These are phyloP conservation scores for Cucumis melo DNA, from an alignment of 306 rosid genomes.

Conservation along the genomic window DNA sequence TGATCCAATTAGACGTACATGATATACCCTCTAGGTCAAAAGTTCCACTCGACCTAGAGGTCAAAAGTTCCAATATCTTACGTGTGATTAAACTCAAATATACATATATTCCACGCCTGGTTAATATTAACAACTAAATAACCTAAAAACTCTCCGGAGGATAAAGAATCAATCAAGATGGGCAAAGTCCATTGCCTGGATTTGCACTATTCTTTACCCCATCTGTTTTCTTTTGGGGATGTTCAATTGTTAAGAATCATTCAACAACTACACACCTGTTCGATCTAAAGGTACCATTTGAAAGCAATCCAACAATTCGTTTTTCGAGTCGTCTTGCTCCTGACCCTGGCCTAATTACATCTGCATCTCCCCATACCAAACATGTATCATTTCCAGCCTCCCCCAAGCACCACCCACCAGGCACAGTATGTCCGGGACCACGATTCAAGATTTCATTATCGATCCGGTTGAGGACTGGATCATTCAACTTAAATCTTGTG, in stretches of 20 bases:
- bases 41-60: too few species aligned
- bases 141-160: background rate
- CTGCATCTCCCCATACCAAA: constrained; percentile 87
- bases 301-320: constrained; percentile 44
- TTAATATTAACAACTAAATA: background rate
- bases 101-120: background rate
- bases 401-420: constrained; percentile 98
- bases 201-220: background rate
- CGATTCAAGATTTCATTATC: constrained; percentile 56
- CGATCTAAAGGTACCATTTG: constrained; percentile 42
- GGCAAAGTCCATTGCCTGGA: background rate
- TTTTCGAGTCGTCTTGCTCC: constrained; percentile 74
- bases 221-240: background rate
- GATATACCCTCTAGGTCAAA: too few species aligned
- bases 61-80: too few species aligned
- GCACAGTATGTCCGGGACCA: constrained; percentile 29
- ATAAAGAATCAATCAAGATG: background rate
- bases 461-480: constrained; percentile 65
- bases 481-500: constrained; percentile 31
- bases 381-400: constrained; percentile 61
- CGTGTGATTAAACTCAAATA: too few species aligned
- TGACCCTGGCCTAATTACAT: constrained; percentile 65
- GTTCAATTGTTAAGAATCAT: background rate
- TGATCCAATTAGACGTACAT: too few species aligned
- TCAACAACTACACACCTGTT: constrained; percentile 35